Percentiles rank a stretch among this genome's conserved stretches.
Conservation (phyloP, 495 filamentous ascomycete genomes). For the Amniculicola lignicola region DNA sequence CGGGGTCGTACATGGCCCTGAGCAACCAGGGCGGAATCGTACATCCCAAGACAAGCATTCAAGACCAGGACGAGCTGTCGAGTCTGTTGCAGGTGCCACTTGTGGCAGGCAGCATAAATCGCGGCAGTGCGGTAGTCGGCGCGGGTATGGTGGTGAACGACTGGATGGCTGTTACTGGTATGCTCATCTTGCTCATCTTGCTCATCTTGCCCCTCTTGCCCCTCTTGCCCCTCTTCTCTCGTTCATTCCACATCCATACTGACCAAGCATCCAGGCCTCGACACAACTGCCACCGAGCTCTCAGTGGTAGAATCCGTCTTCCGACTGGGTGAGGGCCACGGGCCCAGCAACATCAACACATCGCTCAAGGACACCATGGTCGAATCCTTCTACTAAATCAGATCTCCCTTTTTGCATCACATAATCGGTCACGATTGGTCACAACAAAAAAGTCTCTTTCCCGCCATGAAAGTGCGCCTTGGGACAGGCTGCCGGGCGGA, state of each 20-base stretch:
- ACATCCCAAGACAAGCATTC: slow-evolving; percentile 92
- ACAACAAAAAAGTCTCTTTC: not conserved
- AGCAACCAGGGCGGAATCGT: slow-evolving; percentile 96
- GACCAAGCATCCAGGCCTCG: slow-evolving; percentile 63
- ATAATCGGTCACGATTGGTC: not conserved
- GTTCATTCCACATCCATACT: too few relatives aligned
- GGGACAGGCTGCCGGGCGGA: not conserved
- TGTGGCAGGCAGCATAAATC: slow-evolving; percentile 89
- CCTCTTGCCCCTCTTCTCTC: not conserved
- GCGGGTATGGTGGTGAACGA: slow-evolving; percentile 99
- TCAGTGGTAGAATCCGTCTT: slow-evolving; percentile 96
- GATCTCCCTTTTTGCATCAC: slow-evolving; percentile 1
- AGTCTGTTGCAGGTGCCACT: slow-evolving; percentile 92
- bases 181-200: slow-evolving; percentile 8
- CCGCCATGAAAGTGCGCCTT: not conserved
- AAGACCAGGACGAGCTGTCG: slow-evolving; percentile 96
- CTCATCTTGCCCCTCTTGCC: not conserved
- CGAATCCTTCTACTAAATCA: slow-evolving; percentile 86
- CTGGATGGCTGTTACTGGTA: slow-evolving; percentile 88
- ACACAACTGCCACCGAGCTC: slow-evolving; percentile 94
- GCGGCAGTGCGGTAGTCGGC: slow-evolving; percentile 88
- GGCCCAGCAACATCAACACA: slow-evolving; percentile 67
- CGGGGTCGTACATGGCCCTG: slow-evolving; percentile 91
- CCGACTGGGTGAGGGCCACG: slow-evolving; percentile 82
- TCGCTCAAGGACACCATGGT: slow-evolving; percentile 95